Base-by-base conservation (phyloP, 2,329 filamentous ascomycete species). In the Hymenoscyphus infarciens region DNA sequence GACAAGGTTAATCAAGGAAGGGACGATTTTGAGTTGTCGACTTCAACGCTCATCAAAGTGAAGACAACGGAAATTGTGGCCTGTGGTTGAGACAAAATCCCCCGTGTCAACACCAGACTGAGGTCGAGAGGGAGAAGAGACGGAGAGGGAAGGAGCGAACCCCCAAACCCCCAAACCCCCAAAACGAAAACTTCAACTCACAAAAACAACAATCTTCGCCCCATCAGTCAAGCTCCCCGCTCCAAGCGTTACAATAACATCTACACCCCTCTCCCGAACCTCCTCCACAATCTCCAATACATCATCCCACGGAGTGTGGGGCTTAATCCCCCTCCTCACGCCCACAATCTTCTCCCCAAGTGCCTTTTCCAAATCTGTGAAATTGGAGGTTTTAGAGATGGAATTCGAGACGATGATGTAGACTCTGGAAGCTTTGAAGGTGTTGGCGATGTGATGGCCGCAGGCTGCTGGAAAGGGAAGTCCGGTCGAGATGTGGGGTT, bases 221-320 rank as follows among this genome's bases (percentile, higher is more conserved):
- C 72, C 74, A 61, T 75, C 74, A 19, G 72, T 70, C 39, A 75
- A 65, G 38, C 67, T 70, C 1, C 73, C 73, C n/a, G 70, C 74
- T 31, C 74, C 74, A 5, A 75, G 67, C 0, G 74, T 75, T 29
- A 75, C 62, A 69, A 74, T 70, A 15, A 70, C 62, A 63, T 75
- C 73, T 11, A 64, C 70, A 15, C 54, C 27, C 53, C 67, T 69
- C 11, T 59, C 63, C 39, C 66, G 63, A 3, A 74, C 53, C 13
- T 74, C 72, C 4, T 67, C 60, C 6, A 69, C 60, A n/a, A 74
- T 67, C 11, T 71, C 72, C 0, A 75, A 54, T 29, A 75, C 63
- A 53, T 74, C 72, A 38, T 69, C 69, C 68, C 69, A 74, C 16
- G 72, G 73, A 1, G 72, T 72, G 57, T 75, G 74, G 5, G 72